Conservation (phyloP, 208 protist species). For the Wallacemonas rigidus region DNA sequence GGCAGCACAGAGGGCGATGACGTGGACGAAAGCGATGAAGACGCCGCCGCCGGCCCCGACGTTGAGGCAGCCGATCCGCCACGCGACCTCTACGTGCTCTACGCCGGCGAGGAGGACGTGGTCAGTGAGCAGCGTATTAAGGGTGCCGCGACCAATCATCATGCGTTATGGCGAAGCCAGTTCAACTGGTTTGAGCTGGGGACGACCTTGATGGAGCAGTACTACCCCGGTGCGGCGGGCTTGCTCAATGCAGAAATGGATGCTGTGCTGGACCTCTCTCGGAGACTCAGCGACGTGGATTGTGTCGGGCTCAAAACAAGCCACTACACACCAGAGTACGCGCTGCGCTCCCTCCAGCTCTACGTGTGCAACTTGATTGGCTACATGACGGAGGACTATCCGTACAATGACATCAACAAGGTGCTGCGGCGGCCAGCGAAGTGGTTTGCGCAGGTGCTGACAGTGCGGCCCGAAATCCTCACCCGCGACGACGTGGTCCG, state of each 20-base stretch:
- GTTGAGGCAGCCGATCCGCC: not conserved
- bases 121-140: constrained; percentile 76
- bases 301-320: constrained; percentile 59
- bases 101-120: constrained; percentile 64
- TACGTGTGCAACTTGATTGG: constrained; percentile 88
- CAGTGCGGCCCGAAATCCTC: constrained; percentile 78
- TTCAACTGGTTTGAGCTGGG: constrained; percentile 84
- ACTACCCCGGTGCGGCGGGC: constrained; percentile 76
- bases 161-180: constrained; percentile 53
- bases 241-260: constrained; percentile 79
- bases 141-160: constrained; percentile 27
- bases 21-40: not conserved
- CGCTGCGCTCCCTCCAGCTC: constrained; percentile 64
- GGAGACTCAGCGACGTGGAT: constrained; percentile 57
- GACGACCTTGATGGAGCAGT: constrained; percentile 79
- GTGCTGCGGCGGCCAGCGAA: constrained; percentile 76
- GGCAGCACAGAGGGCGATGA: not conserved
- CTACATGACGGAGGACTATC: constrained; percentile 83
- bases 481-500: constrained; percentile 40
- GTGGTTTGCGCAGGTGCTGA: constrained; percentile 78
- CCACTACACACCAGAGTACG: constrained; percentile 61
- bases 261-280: constrained; percentile 55
- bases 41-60: not conserved
- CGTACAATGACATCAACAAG: constrained; percentile 86
- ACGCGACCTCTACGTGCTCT: constrained; percentile 50